These are phyloP conservation scores for Populus davidiana DNA, from an alignment of 345 rosid species.

Conservation along the genomic window DNA sequence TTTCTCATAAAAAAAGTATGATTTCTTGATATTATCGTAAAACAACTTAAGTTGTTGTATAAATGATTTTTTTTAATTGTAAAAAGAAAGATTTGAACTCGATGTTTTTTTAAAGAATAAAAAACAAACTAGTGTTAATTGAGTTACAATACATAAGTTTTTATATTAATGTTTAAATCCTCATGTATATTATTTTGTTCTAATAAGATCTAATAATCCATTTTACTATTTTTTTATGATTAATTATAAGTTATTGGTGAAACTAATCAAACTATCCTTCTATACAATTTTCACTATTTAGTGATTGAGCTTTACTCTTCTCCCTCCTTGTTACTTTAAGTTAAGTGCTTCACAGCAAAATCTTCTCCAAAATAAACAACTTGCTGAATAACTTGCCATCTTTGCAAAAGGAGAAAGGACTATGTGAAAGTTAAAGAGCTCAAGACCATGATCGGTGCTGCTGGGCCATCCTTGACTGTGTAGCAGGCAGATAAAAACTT, in stretches of 20 bases:
- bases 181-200: neutral
- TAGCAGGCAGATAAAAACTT: neutral
- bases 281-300: neutral
- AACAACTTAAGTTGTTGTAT: too few relatives aligned
- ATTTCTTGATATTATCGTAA: too few relatives aligned
- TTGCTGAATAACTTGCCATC: slow-evolving; percentile 7
- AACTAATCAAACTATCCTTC: neutral
- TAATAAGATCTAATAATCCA: neutral
- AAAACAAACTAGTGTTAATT: too few relatives aligned
- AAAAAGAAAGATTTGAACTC: too few relatives aligned
- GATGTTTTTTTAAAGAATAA: too few relatives aligned
- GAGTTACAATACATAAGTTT: too few relatives aligned
- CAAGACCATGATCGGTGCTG: neutral
- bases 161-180: too few relatives aligned
- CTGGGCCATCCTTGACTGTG: neutral
- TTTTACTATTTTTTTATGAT: too few relatives aligned
- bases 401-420: slow-evolving; percentile 24
- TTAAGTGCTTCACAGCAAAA: slow-evolving; percentile 9
- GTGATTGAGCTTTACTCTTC: slow-evolving; percentile 2
- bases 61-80: too few relatives aligned
- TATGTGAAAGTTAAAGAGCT: slow-evolving; percentile 24
- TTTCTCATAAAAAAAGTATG: too few relatives aligned
- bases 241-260: too few relatives aligned
- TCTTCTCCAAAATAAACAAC: neutral
- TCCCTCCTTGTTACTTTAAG: slow-evolving; percentile 8